Evolutionary conservation across 306 rosid species (phyloP), one percentile per base, ranked within the genome.

Genomic region (Prunus mira): DNA sequence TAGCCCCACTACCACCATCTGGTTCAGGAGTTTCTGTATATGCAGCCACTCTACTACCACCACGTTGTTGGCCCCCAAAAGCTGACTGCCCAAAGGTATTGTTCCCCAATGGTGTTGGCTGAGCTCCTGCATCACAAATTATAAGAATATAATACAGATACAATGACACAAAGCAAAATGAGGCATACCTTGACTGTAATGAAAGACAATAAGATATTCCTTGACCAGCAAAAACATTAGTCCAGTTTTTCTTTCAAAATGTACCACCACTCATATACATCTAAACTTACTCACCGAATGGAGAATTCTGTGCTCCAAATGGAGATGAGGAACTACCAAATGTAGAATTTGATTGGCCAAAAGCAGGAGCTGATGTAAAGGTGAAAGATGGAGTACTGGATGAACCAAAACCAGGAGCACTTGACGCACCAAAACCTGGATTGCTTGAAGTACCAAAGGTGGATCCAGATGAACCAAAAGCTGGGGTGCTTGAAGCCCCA

Each of bases 1-100:
- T 62, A 32, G 89, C 32, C 69, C 96, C 93, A 71, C 78, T 50
- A 27, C 72, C 67, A 58, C 83, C 18, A 77, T 93, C 96, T 52
- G 93, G 83, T 82, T 92, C 97, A 69, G 91, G 69, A 54, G 97
- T 96, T 69, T 94, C 85, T 22, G 94, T 65, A 82, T 89, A 96
- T 34, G 81, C 73, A 87, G 84, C 82, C 69, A 80, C 87, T 82
- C 99, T 87, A 82, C 93, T 93, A 64, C 99, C 99, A 67, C 91
- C 97, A 9, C 91, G 91, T 71, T 92, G 91, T 66, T 91, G 97
- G 72, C 84, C 87, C 27, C 96, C 97, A 87, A 89, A 91, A 66
- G 87, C 83, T 61, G 91, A 17, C 82, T 90, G 96, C 69, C 91
- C 96, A 67, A 90, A 75, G 62, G 83, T 87, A 88, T 84, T 65